A percentile compares a stretch with the other conserved stretches of the same genome.
Evolutionary conservation across 805 yeast species (phyloP).

Genomic region (Yueomyces sinensis): DNA sequence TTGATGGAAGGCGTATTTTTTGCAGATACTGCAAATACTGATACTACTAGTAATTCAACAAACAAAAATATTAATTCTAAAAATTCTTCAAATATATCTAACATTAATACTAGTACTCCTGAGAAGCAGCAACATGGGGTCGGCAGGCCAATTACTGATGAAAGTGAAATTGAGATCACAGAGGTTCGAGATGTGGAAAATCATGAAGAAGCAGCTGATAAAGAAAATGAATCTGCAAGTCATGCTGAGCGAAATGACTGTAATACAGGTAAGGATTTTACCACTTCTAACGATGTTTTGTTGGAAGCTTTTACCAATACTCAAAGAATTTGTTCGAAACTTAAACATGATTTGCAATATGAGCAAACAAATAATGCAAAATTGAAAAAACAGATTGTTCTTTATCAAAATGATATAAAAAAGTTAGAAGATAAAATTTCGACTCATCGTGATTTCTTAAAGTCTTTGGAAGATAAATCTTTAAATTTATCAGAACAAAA

Average conservation of each 20-base stretch:
- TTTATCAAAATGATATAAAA: conserved; percentile 12
- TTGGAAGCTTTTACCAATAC: conserved; percentile 29
- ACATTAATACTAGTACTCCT: conserved; percentile 6
- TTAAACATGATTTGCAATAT: conserved; percentile 22
- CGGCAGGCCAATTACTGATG: conserved; percentile 3
- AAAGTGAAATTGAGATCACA: conserved; percentile 30
- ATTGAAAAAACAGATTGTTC: conserved; percentile 14
- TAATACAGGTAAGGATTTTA: conserved; percentile 3
- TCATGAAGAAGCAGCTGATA: not conserved
- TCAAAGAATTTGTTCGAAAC: conserved; percentile 23
- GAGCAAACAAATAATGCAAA: conserved; percentile 16
- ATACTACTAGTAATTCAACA: not conserved
- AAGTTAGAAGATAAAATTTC: conserved; percentile 12
- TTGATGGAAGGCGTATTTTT: not conserved
- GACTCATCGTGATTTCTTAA: conserved; percentile 12
- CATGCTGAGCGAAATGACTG: too few species aligned
- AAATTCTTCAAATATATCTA: not conserved
- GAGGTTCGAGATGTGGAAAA: conserved; percentile 24
- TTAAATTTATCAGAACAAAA: conserved; percentile 14
- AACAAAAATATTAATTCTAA: not conserved
- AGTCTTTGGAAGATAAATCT: conserved; percentile 12
- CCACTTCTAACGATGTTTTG: conserved; percentile 25
- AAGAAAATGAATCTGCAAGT: too few species aligned
- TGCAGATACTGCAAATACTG: not conserved
- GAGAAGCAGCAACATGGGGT: not conserved